Evolutionary conservation across 106 monocot genomes (phyloP), one percentile per base, ranked within the genome.

Genomic region (Amphibolis antarctica): DNA sequence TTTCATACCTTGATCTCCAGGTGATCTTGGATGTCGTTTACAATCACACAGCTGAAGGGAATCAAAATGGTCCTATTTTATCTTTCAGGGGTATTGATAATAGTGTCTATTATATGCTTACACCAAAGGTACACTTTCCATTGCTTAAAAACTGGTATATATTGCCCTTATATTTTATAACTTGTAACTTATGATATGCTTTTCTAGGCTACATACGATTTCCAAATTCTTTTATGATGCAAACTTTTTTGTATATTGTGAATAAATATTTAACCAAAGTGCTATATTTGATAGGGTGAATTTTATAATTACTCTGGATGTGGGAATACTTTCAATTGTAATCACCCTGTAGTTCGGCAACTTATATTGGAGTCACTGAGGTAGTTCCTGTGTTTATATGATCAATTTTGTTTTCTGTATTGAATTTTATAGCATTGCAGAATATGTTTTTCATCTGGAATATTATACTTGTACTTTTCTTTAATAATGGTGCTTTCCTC

Each of bases 21-120:
- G 84, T 93, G 43, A 44, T 93, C 66, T 49, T 88, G 80, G 93
- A 93, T 71, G 85, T 93, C 68, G 93, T 93, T 53, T 88, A 85
- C 61, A 93, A 93, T 77, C 93, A 93, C 73, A 93, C 88, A 56
- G 93, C 88, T 62, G 93, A 93, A 74, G 93, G 93, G 50, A 93
- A 93, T 71, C 85, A 89, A 48, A 88, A 86, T 29, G 93, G 93
- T 53, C 93, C 93, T 71, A 79, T 89, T 67, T 63, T 93, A 23
- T 93, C 88, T 21, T 93, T 93, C 55, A 78, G 85, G 75, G 93
- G 85, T 45, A 77, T 89, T 45, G 93, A 88, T 66, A 93, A 88
- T 63, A 79, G 79, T 66, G 83, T 83, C 54, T 93, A 88, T 69
- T 89, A 93, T 79, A 86, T 89, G 83, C 76, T 93, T 79, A 88